Base-by-base conservation (phyloP, 2,329 filamentous ascomycete genomes). In the Magnaporthiopsis poae region DNA sequence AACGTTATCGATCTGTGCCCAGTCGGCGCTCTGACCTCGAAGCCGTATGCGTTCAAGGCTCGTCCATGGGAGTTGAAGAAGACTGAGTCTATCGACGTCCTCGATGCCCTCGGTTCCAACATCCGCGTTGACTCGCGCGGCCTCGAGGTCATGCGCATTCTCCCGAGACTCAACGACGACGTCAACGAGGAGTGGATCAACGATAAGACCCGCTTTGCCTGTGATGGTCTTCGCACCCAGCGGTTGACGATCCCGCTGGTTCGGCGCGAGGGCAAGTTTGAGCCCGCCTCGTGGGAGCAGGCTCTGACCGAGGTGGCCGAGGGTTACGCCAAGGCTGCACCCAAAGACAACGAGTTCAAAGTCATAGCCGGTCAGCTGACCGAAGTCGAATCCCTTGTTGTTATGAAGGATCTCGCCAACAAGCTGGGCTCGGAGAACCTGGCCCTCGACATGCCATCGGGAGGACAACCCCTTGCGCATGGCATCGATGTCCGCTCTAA, bases 171-270 rank as follows among this genome's bases (percentile, higher is more conserved):
- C 69, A 99, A 99, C 77, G 95, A 99, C 76, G 93, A 98, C 73
- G 88, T 99, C 73, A 99, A 99, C 78, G 95, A 99, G 81, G 95
- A 99, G 79, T 99, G 95, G 95, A 98, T 99, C 78, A 95, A 98
- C 79, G 95, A 99, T 82, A 99, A 98, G 85, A 89, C 92, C 60
- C 88, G 95, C 70, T 99, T 98, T 77, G 94, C 95, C 60, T 96
- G 93, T 77, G 95, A 99, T 77, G 95, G 95, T 64, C 84, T 99
- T 71, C 96, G 93, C 86, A 98, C 94, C 62, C 95, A 99, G 80
- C 88, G 95, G 75, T 83, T 99, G 67, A 98, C 95, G 52, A 95
- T 94, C 71, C 95, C 95, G 60, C 81, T 99, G 69, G 88, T 97
- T 73, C 90, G 93, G 72, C 88, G 89, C 67, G 90, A 96, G 68